Base-by-base conservation (phyloP, 495 filamentous ascomycete species). In the Mytilinidion resinicola region DNA sequence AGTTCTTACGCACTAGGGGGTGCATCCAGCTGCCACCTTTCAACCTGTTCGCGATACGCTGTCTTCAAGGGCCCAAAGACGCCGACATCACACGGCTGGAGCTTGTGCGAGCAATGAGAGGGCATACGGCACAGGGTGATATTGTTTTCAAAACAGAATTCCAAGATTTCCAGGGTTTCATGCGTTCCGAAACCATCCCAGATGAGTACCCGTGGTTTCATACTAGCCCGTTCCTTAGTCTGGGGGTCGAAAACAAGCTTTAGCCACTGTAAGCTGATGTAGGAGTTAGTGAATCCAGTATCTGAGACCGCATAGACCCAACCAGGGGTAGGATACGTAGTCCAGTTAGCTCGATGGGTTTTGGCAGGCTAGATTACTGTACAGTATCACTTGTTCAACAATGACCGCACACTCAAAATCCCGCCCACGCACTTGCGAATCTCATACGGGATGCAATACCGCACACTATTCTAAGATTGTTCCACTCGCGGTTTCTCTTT, bases 161-260 rank as follows among this genome's bases (percentile, higher is more conserved):
- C 6, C 15, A 46, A 9, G 15, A 46, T 17, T 46, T 46, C 42
- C 12, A 46, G 42, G 12, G 42, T 9, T 17, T 46, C 42, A 46
- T 46, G 42, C 15, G 42, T 46, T 39, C 37, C 37, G 37, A 39
- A 39, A 8, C 37, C 14, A 39, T 39, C 14, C 8, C 37, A 39
- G 9, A 53, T 59, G 15, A 59, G 56, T 17, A 59, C 44, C 12
- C 49, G 49, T 53, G 38, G 51, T 59, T 55, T 54, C 19, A 21
- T 10, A 30, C 48, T 53, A 43, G 51, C 51, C 15, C 19, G 57
- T 55, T n/a, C 36, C 46, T 37, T 56, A 20, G 51, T 60, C 55
- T 60, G 34, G 37, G 69, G 67, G 65, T 72, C 55, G 53, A 71
- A 73, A 44, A 71, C 43, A 63, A 60, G 65, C 58, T 72, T 60